A percentile compares a stretch with the other conserved stretches of the same genome.
Conservation (phyloP, 805 yeast genomes). For the Priceomyces medius region DNA sequence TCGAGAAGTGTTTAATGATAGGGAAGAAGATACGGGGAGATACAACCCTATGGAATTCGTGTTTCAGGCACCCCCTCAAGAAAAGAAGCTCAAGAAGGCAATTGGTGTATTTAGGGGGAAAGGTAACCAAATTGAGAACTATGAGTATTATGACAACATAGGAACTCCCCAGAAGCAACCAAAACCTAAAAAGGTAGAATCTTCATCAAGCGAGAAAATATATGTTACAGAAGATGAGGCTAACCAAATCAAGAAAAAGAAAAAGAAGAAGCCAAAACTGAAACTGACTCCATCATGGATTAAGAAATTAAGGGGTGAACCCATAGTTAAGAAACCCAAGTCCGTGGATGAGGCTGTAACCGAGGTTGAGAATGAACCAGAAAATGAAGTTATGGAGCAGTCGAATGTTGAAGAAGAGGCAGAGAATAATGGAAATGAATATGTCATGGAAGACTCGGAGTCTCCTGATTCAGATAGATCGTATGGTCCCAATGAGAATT, state of each 20-base stretch:
- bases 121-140: slow-evolving; percentile 31
- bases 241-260: slow-evolving; percentile 15
- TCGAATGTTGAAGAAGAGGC: slow-evolving; percentile 2
- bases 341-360: slow-evolving; percentile 12
- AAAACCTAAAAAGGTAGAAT: neutral
- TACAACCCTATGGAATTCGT: slow-evolving; percentile 43
- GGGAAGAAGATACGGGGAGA: slow-evolving; percentile 26
- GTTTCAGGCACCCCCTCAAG: slow-evolving; percentile 28
- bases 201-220: slow-evolving; percentile 3
- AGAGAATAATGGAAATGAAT: neutral
- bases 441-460: neutral
- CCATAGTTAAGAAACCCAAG: slow-evolving; percentile 18
- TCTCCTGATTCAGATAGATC: neutral
- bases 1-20: slow-evolving; percentile 34
- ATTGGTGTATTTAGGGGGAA: slow-evolving; percentile 28
- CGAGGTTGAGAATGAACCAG: slow-evolving; percentile 7
- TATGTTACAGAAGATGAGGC: slow-evolving; percentile 11
- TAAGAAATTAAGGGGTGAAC: slow-evolving; percentile 19
- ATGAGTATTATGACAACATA: slow-evolving; percentile 32
- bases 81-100: slow-evolving; percentile 24
- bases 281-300: neutral
- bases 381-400: slow-evolving; percentile 12
- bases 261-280: slow-evolving; percentile 9
- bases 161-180: slow-evolving; percentile 7
- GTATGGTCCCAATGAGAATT: slow-evolving; percentile 13